These are phyloP conservation scores for Trichoderma asperelloides DNA, from an alignment of 495 filamentous ascomycete species.

Conservation along the genomic window DNA sequence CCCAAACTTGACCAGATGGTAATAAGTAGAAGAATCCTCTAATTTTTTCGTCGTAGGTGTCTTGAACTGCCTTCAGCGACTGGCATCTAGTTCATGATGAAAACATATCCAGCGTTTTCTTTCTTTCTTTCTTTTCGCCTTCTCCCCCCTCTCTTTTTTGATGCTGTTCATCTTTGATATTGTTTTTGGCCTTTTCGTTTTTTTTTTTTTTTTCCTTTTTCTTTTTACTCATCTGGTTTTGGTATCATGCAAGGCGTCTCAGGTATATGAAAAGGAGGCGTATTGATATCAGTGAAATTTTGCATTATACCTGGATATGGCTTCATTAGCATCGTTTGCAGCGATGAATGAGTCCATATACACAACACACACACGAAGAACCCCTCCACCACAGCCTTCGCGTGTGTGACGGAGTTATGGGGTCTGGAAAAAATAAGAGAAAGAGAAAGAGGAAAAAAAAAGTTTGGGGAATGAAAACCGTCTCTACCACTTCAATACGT, in stretches of 20 bases:
- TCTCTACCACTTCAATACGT: background rate
- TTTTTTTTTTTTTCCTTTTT: background rate
- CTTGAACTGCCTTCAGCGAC: slow-evolving; percentile 5
- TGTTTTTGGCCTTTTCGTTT: background rate
- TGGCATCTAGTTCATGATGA: background rate
- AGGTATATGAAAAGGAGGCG: slow-evolving; percentile 5
- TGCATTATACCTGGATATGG: background rate
- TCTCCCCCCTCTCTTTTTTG: background rate
- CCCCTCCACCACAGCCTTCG: background rate
- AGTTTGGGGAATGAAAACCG: background rate
- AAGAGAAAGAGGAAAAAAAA: background rate
- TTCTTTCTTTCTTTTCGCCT: background rate
- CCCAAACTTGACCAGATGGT: background rate
- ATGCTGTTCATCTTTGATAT: background rate
- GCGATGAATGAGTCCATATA: background rate
- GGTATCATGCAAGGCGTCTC: background rate
- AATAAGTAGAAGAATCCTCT: background rate
- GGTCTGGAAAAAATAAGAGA: background rate
- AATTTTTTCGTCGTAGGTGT: slow-evolving; percentile 7
- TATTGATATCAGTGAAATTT: background rate
- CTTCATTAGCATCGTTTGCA: background rate
- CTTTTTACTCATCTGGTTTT: background rate
- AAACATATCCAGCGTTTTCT: background rate
- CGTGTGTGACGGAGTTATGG: background rate
- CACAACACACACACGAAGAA: background rate